These are phyloP conservation scores for Boletales sp. DNA, from an alignment of 768 basidiomycete species.

Conservation along the genomic window DNA sequence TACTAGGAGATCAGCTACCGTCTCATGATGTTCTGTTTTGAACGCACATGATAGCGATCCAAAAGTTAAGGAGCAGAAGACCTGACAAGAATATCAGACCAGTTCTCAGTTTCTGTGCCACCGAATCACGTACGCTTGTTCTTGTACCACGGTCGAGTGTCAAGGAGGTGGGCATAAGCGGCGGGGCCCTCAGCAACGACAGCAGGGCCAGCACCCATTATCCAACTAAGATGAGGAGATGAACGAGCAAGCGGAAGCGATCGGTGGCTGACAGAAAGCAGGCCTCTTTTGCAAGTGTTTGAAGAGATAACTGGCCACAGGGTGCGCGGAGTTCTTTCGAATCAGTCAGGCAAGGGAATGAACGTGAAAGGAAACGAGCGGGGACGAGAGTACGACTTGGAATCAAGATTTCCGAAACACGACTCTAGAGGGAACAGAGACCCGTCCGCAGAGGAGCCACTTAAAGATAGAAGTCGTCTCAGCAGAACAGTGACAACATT, in stretches of 20 bases:
- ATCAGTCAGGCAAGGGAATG: neutral
- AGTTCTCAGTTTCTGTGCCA: neutral
- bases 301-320: no score
- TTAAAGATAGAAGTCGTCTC: neutral
- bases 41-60: conserved; percentile 60
- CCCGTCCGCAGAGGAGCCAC: neutral
- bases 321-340: no score
- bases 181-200: conserved; percentile 29
- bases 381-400: neutral
- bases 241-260: no score
- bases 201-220: conserved; percentile 56
- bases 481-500: no score
- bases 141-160: conserved; percentile 69
- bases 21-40: neutral
- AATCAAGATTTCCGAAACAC: neutral
- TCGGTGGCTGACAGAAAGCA: no score
- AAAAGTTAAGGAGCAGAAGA: conserved; percentile 56
- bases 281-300: no score
- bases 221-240: conserved; percentile 12
- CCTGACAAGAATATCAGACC: conserved; percentile 26
- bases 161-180: conserved; percentile 50
- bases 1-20: conserved; percentile 1
- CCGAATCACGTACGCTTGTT: conserved; percentile 46
- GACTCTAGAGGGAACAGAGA: neutral
- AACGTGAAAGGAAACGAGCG: conserved; percentile 4